phyloP scores from a whole-genome alignment of 2,329 filamentous ascomycete species.

The Neoarthrinium moseri region DNA sequence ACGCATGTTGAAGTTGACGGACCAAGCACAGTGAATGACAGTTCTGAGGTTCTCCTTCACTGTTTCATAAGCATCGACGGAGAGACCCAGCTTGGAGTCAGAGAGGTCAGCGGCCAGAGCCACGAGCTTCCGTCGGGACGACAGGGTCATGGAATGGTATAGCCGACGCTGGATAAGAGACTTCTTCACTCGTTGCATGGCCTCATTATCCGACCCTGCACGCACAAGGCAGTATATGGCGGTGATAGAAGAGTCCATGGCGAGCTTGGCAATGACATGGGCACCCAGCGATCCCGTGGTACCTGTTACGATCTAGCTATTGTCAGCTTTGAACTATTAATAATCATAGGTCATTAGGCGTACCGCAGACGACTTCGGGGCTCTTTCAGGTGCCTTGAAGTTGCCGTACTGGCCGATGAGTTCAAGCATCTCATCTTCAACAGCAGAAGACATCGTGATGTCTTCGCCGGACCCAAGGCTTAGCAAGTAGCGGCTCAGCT shows the following conservation, averaged over 20 bases:
- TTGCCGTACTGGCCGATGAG: constrained; percentile 43
- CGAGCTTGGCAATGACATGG: constrained; percentile 59
- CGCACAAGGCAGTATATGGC: constrained; percentile 53
- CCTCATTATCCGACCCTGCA: constrained; percentile 27
- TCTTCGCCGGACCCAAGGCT: constrained; percentile 36
- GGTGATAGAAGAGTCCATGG: constrained; percentile 52
- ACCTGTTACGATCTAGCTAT: too few relatives aligned
- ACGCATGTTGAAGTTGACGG: constrained; percentile 56
- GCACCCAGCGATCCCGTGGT: constrained; percentile 65
- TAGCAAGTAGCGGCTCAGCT: constrained; percentile 43
- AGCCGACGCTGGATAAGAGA: constrained; percentile 29
- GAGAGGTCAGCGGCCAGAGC: constrained; percentile 39
- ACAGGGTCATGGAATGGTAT: constrained; percentile 22
- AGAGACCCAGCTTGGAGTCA: constrained; percentile 38
- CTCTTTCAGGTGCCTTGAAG: constrained; percentile 26
- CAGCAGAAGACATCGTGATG: constrained; percentile 26
- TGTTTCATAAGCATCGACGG: constrained; percentile 19
- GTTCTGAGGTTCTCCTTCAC: constrained; percentile 32
- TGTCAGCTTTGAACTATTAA: too few relatives aligned
- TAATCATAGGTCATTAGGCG: too few relatives aligned
- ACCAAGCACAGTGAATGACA: constrained; percentile 53
- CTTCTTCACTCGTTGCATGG: constrained; percentile 17
- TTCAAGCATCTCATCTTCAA: constrained; percentile 40
- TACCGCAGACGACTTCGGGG: constrained; percentile 28
- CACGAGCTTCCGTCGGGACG: constrained; percentile 28